These are phyloP conservation scores for Zizania latifolia DNA, from an alignment of 176 grass and related monocot species.

Conservation along the genomic window DNA sequence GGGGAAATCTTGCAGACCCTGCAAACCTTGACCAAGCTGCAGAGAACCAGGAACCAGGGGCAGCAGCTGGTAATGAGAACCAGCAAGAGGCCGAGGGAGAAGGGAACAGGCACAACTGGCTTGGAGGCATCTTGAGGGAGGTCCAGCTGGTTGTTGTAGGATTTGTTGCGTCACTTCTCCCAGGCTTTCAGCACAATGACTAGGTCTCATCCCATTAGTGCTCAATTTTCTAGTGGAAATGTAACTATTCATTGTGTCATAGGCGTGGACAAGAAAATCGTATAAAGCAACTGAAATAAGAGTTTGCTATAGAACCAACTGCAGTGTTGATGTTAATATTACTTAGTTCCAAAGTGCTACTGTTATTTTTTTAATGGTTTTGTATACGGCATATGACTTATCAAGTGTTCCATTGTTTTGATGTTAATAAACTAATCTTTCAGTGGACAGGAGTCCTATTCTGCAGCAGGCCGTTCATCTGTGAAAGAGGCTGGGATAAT, in stretches of 20 bases:
- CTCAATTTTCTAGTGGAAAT: neutral
- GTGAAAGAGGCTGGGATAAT: too few species aligned
- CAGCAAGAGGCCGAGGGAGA: conserved; percentile 30
- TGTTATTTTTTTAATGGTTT: neutral
- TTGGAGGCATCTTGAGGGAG: conserved; percentile 70
- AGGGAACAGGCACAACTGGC: conserved; percentile 47
- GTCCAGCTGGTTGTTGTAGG: conserved; percentile 77
- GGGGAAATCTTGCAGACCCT: conserved; percentile 44
- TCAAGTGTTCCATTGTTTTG: too few species aligned
- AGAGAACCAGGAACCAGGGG: conserved; percentile 58
- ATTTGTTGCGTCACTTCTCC: conserved; percentile 86
- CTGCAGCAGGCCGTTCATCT: too few species aligned
- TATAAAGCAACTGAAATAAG: neutral
- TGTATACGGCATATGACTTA: neutral
- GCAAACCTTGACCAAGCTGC: conserved; percentile 44
- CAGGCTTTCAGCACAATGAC: conserved; percentile 76
- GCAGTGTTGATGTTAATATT: neutral
- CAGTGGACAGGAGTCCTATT: neutral
- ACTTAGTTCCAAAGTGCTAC: too few species aligned
- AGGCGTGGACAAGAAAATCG: neutral
- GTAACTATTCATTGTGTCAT: conserved; percentile 31
- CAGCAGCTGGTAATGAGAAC: conserved; percentile 52
- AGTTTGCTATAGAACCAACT: conserved; percentile 2
- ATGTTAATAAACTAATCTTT: too few species aligned
- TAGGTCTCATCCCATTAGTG: conserved; percentile 14